A percentile compares a stretch with the other conserved stretches of the same genome.
phyloP scores from a whole-genome alignment of 1,139 yeast species.

The Sugiyamaella sp. region DNA sequence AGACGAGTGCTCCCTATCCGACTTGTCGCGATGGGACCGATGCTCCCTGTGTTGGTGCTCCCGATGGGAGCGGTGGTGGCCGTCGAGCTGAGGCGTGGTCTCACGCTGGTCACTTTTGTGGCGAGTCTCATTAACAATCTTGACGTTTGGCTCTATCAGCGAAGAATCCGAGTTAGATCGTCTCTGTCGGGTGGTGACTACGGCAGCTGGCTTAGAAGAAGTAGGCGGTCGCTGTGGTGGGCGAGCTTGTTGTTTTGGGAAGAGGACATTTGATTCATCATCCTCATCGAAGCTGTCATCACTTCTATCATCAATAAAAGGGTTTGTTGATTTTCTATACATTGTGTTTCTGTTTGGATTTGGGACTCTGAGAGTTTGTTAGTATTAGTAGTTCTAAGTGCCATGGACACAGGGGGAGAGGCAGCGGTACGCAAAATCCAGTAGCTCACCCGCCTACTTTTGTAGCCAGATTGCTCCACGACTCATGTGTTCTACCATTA shows the following conservation, averaged over 20 bases:
- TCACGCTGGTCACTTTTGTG: conserved; percentile 10
- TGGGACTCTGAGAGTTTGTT: conserved; percentile 13
- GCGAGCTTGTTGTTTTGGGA: conserved; percentile 9
- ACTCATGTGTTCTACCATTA: too few species aligned
- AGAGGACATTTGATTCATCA: conserved; percentile 21
- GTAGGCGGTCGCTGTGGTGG: conserved; percentile 29
- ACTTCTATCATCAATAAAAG: conserved; percentile 39
- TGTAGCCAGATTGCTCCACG: too few species aligned
- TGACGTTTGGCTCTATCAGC: conserved; percentile 28
- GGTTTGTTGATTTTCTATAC: conserved; percentile 37
- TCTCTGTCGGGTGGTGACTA: conserved; percentile 20
- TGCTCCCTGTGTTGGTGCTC: conserved; percentile 5
- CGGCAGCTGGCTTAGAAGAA: conserved; percentile 24
- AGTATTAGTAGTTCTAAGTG: background rate
- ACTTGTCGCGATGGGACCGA: conserved; percentile 14
- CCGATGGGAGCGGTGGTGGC: conserved; percentile 13
- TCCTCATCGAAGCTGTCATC: conserved; percentile 24
- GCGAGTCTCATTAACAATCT: background rate
- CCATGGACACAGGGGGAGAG: background rate
- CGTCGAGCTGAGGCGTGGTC: conserved; percentile 10
- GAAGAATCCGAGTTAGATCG: conserved; percentile 39
- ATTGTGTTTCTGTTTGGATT: conserved; percentile 25
- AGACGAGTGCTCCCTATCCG: background rate
- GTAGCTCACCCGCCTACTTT: too few species aligned
- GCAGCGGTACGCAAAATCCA: background rate